These are phyloP conservation scores for Nicotiana tabacum DNA, from an alignment of 257 asterid species.

Conservation along the genomic window DNA sequence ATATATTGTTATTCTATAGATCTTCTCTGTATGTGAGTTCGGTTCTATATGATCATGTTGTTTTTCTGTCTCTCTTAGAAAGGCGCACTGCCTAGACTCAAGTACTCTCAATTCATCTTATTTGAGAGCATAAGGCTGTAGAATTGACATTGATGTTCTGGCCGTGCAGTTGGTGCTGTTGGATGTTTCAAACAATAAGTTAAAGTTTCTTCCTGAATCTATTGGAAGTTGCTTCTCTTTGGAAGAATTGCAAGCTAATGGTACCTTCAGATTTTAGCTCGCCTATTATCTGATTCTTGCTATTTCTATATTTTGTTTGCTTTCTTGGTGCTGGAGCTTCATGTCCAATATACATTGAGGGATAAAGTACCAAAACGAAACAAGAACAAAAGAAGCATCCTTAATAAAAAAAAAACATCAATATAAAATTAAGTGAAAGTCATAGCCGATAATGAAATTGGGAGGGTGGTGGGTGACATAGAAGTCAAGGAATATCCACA, in stretches of 20 bases:
- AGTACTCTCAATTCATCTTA: not conserved
- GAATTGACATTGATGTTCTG: conserved; percentile 2
- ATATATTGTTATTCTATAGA: not conserved
- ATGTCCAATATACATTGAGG: not conserved
- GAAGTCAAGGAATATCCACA: not conserved
- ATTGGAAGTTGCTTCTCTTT: conserved; percentile 91
- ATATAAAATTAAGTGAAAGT: not conserved
- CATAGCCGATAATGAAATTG: not conserved
- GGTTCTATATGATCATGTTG: not conserved
- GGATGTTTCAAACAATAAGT: conserved; percentile 77
- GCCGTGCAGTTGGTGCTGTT: conserved; percentile 73
- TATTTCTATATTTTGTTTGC: not conserved
- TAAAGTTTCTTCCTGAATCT: conserved; percentile 80
- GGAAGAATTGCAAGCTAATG: conserved; percentile 95
- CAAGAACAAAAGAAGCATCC: not conserved
- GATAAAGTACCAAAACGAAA: not conserved
- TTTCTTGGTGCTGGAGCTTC: not conserved
- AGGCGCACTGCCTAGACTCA: not conserved
- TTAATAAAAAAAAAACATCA: not conserved
- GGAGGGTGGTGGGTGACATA: not conserved
- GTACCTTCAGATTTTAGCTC: conserved; percentile 36
- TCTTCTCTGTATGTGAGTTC: not conserved
- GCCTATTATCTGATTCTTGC: not conserved
- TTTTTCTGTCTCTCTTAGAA: not conserved
- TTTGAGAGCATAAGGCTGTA: not conserved